Evolutionary conservation across 345 rosid species (phyloP).

Genomic region (Brassica carinata): DNA sequence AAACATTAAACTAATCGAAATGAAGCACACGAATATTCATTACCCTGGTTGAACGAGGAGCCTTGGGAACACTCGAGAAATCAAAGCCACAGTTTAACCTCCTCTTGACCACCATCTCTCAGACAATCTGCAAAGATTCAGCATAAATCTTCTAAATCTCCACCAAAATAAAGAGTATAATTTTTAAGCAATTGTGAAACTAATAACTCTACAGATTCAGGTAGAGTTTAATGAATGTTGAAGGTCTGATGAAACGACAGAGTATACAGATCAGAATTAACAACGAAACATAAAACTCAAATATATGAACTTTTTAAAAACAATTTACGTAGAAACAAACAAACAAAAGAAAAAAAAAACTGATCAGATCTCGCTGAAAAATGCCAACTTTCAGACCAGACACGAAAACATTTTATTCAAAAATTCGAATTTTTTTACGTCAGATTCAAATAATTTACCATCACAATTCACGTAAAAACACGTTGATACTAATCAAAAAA

Average conservation of each 20-base stretch:
- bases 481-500: not conserved
- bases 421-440: not conserved
- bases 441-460: slow-evolving; percentile 31
- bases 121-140: slow-evolving; percentile 39
- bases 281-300: slow-evolving; percentile 27
- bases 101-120: slow-evolving; percentile 83
- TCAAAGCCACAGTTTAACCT: slow-evolving; percentile 60
- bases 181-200: not conserved
- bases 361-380: slow-evolving; percentile 50
- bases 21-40: slow-evolving; percentile 31
- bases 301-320: not conserved
- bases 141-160: slow-evolving; percentile 19
- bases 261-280: slow-evolving; percentile 22
- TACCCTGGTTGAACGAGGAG: slow-evolving; percentile 91
- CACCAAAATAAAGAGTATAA: slow-evolving; percentile 26
- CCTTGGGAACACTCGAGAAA: slow-evolving; percentile 63
- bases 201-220: slow-evolving; percentile 7
- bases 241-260: not conserved
- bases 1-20: slow-evolving; percentile 9
- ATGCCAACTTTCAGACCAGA: not conserved
- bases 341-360: not conserved
- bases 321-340: slow-evolving; percentile 17
- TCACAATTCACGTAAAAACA: slow-evolving; percentile 5
- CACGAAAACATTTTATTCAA: not conserved
- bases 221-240: not conserved